Evolutionary conservation across 1,139 yeast genomes (phyloP).

Genomic region (Yamadazyma dendronema): DNA sequence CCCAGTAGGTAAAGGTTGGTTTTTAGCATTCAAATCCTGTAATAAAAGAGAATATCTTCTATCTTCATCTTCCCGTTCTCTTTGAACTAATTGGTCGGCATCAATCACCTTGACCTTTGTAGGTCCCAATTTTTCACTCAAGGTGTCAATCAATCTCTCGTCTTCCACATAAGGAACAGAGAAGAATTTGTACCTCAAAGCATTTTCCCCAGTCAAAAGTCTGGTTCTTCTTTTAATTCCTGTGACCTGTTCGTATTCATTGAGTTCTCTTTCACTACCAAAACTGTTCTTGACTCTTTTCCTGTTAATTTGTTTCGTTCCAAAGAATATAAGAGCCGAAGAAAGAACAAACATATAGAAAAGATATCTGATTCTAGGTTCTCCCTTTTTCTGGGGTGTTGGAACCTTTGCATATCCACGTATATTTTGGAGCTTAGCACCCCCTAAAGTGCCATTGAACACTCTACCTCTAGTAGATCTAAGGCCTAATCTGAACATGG

Average conservation of each 20-base stretch:
- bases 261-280: conserved; percentile 60
- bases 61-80: conserved; percentile 40
- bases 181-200: conserved; percentile 36
- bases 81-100: conserved; percentile 42
- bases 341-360: conserved; percentile 51
- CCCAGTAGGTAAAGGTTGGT: conserved; percentile 53
- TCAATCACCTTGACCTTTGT: conserved; percentile 48
- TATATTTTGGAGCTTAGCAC: not conserved
- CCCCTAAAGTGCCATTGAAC: too few relatives aligned
- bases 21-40: conserved; percentile 35
- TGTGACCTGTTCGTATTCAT: conserved; percentile 44
- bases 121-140: conserved; percentile 19
- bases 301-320: conserved; percentile 52
- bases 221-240: conserved; percentile 57
- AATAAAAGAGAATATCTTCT: conserved; percentile 42
- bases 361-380: conserved; percentile 49
- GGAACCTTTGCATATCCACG: conserved; percentile 1
- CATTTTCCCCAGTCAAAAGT: conserved; percentile 31
- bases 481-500: not conserved
- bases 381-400: conserved; percentile 15
- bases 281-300: conserved; percentile 48
- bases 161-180: conserved; percentile 42
- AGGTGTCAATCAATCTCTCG: conserved; percentile 19
- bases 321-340: conserved; percentile 51
- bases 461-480: not conserved